A percentile compares a stretch with the other conserved stretches of the same genome.
These are phyloP conservation scores for Ogataea trehalophila DNA, from an alignment of 805 yeast genomes.

Conservation along the genomic window DNA sequence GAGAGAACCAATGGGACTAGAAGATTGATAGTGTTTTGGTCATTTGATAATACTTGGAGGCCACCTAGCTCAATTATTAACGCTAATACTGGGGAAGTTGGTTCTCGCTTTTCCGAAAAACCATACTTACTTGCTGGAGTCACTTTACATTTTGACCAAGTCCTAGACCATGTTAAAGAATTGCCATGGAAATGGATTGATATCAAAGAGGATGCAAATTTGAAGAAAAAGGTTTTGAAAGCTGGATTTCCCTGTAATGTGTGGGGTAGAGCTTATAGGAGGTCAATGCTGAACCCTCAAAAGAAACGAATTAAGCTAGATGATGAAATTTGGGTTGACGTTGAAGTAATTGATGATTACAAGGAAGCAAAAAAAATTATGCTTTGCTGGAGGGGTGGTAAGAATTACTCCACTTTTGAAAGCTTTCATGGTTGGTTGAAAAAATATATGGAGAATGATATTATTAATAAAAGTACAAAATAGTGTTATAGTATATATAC, in stretches of 20 bases:
- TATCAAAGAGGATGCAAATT: background rate
- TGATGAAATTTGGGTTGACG: slow-evolving; percentile 9
- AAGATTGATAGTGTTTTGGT: slow-evolving; percentile 38
- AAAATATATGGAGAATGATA: background rate
- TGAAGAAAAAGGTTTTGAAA: background rate
- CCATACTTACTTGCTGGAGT: background rate
- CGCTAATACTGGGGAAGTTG: background rate
- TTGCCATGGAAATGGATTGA: background rate
- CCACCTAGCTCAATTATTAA: slow-evolving; percentile 11
- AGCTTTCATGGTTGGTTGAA: slow-evolving; percentile 27
- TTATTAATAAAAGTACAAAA: background rate
- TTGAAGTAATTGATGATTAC: background rate
- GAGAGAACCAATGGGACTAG: slow-evolving; percentile 18
- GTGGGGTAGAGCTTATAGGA: slow-evolving; percentile 28
- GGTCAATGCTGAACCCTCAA: slow-evolving; percentile 3
- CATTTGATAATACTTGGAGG: slow-evolving; percentile 14
- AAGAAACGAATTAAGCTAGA: slow-evolving; percentile 4
- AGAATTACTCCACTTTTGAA: slow-evolving; percentile 22
- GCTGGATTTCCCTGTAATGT: slow-evolving; percentile 15
- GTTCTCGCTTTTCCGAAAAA: background rate
- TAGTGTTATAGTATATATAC: background rate
- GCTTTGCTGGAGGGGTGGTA: slow-evolving; percentile 24
- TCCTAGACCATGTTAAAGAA: background rate
- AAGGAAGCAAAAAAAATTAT: background rate
- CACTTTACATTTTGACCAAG: background rate